Conservation (phyloP, 2,329 filamentous ascomycete species). For the Aspergillus pseudoterreus region DNA sequence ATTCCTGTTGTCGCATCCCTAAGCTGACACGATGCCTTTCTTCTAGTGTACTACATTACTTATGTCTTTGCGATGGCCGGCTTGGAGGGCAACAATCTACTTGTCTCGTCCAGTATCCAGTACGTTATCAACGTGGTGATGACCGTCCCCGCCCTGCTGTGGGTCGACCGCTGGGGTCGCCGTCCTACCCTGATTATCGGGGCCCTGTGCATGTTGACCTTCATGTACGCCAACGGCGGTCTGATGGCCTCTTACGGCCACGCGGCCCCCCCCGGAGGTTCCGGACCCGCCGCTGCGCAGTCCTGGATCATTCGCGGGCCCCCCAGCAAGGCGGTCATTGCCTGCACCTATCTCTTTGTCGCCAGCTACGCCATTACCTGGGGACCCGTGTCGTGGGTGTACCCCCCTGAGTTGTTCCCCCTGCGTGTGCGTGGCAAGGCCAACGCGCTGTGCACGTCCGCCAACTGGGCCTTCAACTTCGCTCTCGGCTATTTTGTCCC, state of each 20-base stretch:
- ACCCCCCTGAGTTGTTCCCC: slow-evolving; percentile 61
- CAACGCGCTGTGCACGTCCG: slow-evolving; percentile 57
- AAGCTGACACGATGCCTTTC: no score
- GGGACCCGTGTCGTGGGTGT: slow-evolving; percentile 58
- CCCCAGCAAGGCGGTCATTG: slow-evolving; percentile 63
- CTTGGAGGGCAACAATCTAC: slow-evolving; percentile 53
- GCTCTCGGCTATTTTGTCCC: slow-evolving; percentile 55
- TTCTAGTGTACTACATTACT: slow-evolving; percentile 59
- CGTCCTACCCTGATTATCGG: slow-evolving; percentile 63
- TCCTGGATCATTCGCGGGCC: slow-evolving; percentile 38
- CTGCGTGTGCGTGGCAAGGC: slow-evolving; percentile 62
- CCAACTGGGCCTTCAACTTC: slow-evolving; percentile 63
- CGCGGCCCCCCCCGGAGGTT: slow-evolving; percentile 39
- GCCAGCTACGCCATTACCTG: slow-evolving; percentile 64
- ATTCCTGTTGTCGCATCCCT: no score
- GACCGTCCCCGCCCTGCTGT: slow-evolving; percentile 74
- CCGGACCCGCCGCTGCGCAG: slow-evolving; percentile 30
- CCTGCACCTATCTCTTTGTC: slow-evolving; percentile 70
- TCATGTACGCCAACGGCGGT: slow-evolving; percentile 42
- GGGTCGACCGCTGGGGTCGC: slow-evolving; percentile 71
- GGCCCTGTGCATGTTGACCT: slow-evolving; percentile 57
- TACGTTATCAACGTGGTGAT: slow-evolving; percentile 77
- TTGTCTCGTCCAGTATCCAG: slow-evolving; percentile 67
- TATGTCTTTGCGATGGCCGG: slow-evolving; percentile 68
- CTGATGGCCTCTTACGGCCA: slow-evolving; percentile 38